Evolutionary conservation across 148 eudicot species (phyloP), one percentile per base, ranked within the genome.

Genomic region (Nyssa sinensis): DNA sequence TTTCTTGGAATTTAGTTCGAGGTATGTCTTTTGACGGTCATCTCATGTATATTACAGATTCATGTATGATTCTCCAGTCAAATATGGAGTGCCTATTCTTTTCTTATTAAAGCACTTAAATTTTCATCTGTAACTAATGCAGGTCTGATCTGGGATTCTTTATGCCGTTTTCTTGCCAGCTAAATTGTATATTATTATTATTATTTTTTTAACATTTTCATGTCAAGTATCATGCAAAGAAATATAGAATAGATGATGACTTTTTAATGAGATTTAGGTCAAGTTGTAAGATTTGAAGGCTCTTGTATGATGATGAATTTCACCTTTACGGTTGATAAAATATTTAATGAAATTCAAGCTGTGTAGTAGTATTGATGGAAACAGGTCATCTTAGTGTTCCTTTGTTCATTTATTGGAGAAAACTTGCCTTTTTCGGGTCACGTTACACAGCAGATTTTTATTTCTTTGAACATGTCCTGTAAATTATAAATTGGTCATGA

Each of bases 31-130:
- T 76, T 30, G 41, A 47, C 75, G 66, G 71, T 57, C 57, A 68
- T 51, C 25, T 59, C 19, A 6, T 82, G 80, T 82, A 79, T 64
- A 82, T 83, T 66, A 27, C 65, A 69, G 61, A 69, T 85, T 82
- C 80, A 60, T 80, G 74, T 78, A 72, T 32, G 76, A 78, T 62
- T 78, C 79, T 49, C 24, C 55, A 21, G n/a, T 59, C 51, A 14
- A 23, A 16, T 21, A 25, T 25, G 28, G 24, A 14, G 29, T 65
- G 35, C 64, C 23, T 55, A 16, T 29, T 77, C n/a, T 41, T 39
- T 72, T 21, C 53, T 44, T 59, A 10, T 25, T 14, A 47, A 24
- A 60, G 28, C 51, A 27, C 16, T 11, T 44, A 11, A 44, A 1
- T 44, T 19, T 44, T 44, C 51, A 44, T 11, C 51, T 44, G 51